phyloP scores from a whole-genome alignment of 331 rosid species.

The Prunus yedoensis region DNA sequence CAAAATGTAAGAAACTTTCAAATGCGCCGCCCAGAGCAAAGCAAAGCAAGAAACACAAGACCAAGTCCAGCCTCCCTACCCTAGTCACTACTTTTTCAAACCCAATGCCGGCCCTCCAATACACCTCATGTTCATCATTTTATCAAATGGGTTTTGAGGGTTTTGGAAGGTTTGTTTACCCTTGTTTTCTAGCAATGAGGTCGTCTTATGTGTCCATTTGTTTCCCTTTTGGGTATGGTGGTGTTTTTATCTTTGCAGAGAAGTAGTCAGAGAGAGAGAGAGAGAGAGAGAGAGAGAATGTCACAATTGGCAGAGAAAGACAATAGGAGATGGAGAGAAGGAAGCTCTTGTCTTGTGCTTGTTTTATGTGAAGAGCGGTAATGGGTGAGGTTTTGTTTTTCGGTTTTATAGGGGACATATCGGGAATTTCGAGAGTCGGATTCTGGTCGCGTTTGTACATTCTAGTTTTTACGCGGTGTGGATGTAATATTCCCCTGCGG shows the following conservation, averaged over 20 bases:
- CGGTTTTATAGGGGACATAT: slow-evolving; percentile 1
- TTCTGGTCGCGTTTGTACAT: not conserved
- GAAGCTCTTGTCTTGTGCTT: not conserved
- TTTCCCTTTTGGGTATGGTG: no score
- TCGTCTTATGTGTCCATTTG: no score
- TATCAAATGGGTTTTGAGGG: not conserved
- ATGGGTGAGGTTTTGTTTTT: no score
- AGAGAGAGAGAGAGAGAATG: not conserved
- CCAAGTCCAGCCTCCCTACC: slow-evolving; percentile 35
- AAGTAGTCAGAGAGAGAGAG: slow-evolving; percentile 1
- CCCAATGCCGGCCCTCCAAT: slow-evolving; percentile 29
- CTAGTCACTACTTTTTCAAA: slow-evolving; percentile 9
- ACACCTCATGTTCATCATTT: no score
- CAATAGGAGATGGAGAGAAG: not conserved
- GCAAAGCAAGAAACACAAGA: slow-evolving; percentile 12
- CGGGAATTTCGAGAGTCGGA: not conserved
- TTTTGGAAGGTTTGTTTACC: not conserved
- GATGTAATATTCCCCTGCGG: not conserved
- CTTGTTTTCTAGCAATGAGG: no score
- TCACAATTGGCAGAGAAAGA: not conserved
- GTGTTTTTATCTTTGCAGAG: not conserved
- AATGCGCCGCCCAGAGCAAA: slow-evolving; percentile 11
- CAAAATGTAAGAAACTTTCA: slow-evolving; percentile 36
- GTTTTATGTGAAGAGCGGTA: not conserved
- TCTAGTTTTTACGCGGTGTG: not conserved